Base-by-base conservation (phyloP, 176 grass and related monocot genomes). In the Carex scoparia region DNA sequence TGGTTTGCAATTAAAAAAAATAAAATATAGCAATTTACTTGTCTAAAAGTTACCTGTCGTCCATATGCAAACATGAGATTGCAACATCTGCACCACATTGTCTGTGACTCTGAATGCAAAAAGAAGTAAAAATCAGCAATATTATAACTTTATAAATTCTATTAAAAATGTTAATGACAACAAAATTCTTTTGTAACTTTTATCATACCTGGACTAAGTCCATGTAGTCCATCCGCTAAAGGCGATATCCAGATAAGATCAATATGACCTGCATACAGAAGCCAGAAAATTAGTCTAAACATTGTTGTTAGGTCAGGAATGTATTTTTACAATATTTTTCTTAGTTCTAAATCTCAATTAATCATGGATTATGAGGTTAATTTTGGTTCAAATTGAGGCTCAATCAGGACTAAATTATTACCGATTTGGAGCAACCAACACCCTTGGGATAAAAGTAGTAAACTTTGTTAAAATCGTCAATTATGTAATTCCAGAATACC, bases 161-260 rank as follows among this genome's bases (percentile, higher is more conserved):
- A 23, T 31, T 31, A 44, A 66, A 48, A 65, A 12, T 10, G 8
- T 76, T 56, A 75, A 63, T 68, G 54, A 69, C 44, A 86, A 65
- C 37, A 57, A 73, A 32, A 28, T 76, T 18, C 85, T 9, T 12
- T 65, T 16, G 84, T 62, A 1, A 8, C 12, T 44, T 58, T 33
- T 87, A 62, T 86, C 37, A 44, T 18, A 89, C 94, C 90, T 94
- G 90, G 89, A 97, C 84, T 68, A 97, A 92, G 55, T 94, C 86
- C 90, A 92, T 91, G 75, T 94, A 97, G 57, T 94, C 94, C 94
- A 97, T 94, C 59, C 89, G 90, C 65, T 97, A 97, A 30, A 97
- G 90, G 70, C 92, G 92, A 66, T 97, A 92, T n/a, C 94, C 94
- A 76, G 90, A 94, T 81, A 97, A 92, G 88, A 97, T 97, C 46